Base-by-base conservation (phyloP, 1,284 basidiomycete species). In the Cutaneotrichosporon sp. region DNA sequence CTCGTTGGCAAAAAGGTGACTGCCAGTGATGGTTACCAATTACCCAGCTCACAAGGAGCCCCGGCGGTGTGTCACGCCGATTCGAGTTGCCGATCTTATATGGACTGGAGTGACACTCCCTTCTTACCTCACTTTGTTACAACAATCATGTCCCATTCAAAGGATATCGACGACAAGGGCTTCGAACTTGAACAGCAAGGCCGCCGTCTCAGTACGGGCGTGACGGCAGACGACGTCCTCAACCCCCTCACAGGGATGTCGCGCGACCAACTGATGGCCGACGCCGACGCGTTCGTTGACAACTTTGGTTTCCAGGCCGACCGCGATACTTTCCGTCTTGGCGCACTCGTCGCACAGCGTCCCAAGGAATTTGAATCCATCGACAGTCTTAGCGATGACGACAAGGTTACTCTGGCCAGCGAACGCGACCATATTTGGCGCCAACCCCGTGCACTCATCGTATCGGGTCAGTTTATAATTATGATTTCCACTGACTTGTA, bases 371-470 rank as follows among this genome's bases (percentile, higher is more conserved):
- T 88, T 72, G 38, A 36, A 2, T 71, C 65, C 2, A 71, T 89
- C 31, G 70, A 84, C 21, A 77, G 86, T 52, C 85, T 93, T 46
- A 77, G 77, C 18, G 84, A 86, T 9, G 85, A 85, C 4, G 90
- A 92, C 63, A 86, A 83, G 69, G 76, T 73, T 0, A 73, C 75
- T 7, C 69, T 85, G 30, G 66, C 71, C 0, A 71, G 77, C 60
- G 90, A 92, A 75, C 77, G 83, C 32, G 85, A 86, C 1, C 85
- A 91, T 76, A 84, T 81, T 69, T 90, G 85, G 87, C 79, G 80
- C 56, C 87, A 89, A 62, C 86, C 88, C 0, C 73, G 71, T 53
- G 67, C 64, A 61, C 65, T 78, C 4, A 71, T 71, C 66, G 73
- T 68, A 63, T 66, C 70, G 30, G 62, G 62, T 63, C n/a, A 42